Conservation (phyloP, 108 stramenopile genomes). For the Nitzschia inconspicua region DNA sequence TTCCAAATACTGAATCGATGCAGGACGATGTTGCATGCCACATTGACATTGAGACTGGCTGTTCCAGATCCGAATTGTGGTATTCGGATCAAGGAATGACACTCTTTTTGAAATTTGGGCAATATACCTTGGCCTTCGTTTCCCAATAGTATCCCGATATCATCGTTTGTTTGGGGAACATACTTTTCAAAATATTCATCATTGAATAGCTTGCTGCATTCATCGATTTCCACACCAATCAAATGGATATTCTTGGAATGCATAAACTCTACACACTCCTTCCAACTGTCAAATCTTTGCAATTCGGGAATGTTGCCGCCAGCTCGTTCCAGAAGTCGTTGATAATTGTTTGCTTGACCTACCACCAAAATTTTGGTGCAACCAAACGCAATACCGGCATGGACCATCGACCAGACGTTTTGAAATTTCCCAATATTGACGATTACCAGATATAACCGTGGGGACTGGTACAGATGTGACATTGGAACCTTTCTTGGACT, state of each 20-base stretch:
- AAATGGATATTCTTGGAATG: conserved; percentile 35
- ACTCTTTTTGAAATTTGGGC: conserved; percentile 62
- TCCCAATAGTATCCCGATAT: conserved; percentile 77
- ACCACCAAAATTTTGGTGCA: conserved; percentile 56
- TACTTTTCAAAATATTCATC: conserved; percentile 20
- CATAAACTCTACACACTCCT: conserved; percentile 56
- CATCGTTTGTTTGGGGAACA: conserved; percentile 21
- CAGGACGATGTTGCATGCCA: conserved; percentile 35
- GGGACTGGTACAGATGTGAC: background rate
- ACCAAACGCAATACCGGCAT: conserved; percentile 68
- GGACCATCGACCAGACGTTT: conserved; percentile 61
- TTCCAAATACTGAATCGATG: conserved; percentile 7
- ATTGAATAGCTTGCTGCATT: conserved; percentile 34
- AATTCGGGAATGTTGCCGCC: conserved; percentile 14
- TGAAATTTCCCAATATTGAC: conserved; percentile 68
- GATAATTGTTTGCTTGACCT: conserved; percentile 47
- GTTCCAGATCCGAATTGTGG: conserved; percentile 85
- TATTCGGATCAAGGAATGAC: conserved; percentile 68
- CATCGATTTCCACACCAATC: conserved; percentile 80
- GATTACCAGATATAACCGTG: conserved; percentile 59
- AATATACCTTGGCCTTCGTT: conserved; percentile 84
- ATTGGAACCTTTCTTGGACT: background rate
- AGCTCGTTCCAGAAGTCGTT: conserved; percentile 6
- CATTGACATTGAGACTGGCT: conserved; percentile 85
- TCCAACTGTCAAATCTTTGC: conserved; percentile 55